Evolutionary conservation across 169 alveolate genomes (phyloP).

Genomic region (Eimeria praecox): DNA sequence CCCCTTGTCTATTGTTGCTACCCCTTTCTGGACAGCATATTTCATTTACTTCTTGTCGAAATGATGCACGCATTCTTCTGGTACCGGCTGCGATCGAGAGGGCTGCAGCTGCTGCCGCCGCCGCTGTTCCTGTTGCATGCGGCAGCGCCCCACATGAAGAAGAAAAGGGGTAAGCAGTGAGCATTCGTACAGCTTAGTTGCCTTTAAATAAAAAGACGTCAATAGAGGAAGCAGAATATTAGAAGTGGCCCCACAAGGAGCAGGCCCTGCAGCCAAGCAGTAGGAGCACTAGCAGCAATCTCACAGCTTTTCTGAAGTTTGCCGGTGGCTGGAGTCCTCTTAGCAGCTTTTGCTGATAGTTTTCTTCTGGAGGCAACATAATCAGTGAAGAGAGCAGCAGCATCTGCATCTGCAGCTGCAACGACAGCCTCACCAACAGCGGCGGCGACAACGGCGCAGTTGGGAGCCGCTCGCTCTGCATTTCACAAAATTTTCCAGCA

Average conservation of each 20-base stretch:
- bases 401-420: not conserved
- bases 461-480: not conserved
- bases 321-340: not conserved
- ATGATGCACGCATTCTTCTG: not conserved
- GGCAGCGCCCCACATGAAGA: conserved; percentile 41
- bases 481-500: not conserved
- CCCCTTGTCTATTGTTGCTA: not conserved
- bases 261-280: conserved; percentile 18
- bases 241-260: not conserved
- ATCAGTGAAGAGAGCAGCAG: not conserved
- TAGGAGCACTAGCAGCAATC: not conserved
- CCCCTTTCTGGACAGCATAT: not conserved
- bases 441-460: not conserved
- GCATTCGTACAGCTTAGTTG: not conserved
- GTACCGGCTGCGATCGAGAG: not conserved
- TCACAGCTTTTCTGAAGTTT: not conserved
- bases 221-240: not conserved
- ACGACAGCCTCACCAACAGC: not conserved
- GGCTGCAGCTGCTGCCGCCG: conserved; percentile 2
- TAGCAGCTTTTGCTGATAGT: not conserved
- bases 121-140: not conserved
- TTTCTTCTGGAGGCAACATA: not conserved
- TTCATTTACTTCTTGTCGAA: not conserved
- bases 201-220: not conserved
- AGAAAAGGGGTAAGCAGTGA: not conserved